Evolutionary conservation across 768 basidiomycete species (phyloP).

Genomic region (Psilocybe cyanescens): DNA sequence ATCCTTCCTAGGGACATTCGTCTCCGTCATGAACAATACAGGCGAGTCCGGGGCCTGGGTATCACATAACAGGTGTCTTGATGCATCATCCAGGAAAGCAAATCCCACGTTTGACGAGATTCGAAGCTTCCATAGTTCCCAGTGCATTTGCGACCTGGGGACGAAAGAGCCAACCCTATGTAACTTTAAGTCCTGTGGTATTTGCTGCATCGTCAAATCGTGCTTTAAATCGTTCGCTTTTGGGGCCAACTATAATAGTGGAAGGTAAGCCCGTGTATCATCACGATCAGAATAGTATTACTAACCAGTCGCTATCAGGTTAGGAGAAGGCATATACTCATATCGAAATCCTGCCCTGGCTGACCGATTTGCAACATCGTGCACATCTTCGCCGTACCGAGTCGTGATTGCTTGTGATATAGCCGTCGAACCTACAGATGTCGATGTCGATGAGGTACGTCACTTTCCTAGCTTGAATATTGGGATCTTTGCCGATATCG

Average conservation of each 20-base stretch:
- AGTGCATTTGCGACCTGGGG: conserved; percentile 73
- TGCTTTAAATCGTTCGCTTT: conserved; percentile 63
- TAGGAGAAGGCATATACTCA: conserved; percentile 67
- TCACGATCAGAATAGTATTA: not conserved
- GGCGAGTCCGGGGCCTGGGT: conserved; percentile 34
- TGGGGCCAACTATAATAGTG: conserved; percentile 51
- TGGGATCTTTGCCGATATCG: conserved; percentile 6
- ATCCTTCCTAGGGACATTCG: conserved; percentile 43
- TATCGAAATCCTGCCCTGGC: conserved; percentile 62
- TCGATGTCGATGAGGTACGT: conserved; percentile 30
- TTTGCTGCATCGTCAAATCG: conserved; percentile 62
- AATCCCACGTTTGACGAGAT: conserved; percentile 47
- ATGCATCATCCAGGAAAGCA: conserved; percentile 31
- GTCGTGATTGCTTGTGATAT: conserved; percentile 67
- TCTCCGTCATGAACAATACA: conserved; percentile 50
- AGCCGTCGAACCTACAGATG: conserved; percentile 41
- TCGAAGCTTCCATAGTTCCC: conserved; percentile 64
- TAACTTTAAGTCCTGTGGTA: conserved; percentile 65
- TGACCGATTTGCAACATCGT: conserved; percentile 66
- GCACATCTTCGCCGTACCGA: conserved; percentile 67
- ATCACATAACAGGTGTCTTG: conserved; percentile 3
- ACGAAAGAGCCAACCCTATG: conserved; percentile 54
- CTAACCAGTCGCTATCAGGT: conserved; percentile 30
- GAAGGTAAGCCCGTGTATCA: conserved; percentile 46
- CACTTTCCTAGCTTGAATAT: conserved; percentile 1